Base-by-base conservation (phyloP, 805 yeast species). In the Yarrowia keelungensis region DNA sequence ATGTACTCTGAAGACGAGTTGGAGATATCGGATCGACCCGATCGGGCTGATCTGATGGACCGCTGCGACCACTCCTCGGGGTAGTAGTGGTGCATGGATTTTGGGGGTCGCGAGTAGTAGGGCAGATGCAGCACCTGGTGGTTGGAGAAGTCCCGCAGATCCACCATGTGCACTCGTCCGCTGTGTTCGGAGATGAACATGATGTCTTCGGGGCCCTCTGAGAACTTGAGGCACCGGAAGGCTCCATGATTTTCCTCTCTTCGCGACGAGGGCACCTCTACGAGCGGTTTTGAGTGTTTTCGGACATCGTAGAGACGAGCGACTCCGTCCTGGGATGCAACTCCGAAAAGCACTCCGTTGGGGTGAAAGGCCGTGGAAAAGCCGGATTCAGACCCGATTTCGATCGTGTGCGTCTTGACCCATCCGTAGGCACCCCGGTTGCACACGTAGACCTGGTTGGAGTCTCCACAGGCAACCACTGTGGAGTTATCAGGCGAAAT, bases 281-380 rank as follows among this genome's bases (percentile, higher is more conserved):
- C 69, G 47, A 79, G 70, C 15, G 81, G 80, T 35, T 56, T 35
- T 38, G 53, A n/a, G 67, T 86, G 76, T 70, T 87, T 88, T 71
- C 98, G 81, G 8, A 90, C 76, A 77, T 93, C 98, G 76, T 88
- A 93, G 9, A 93, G 79, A 71, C 87, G 81, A 70, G 94, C 87
- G 22, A 86, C 80, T 8, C 98, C 98, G 75, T 90, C 92, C 78
- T 93, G 97, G 76, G 92, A 92, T 32, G 92, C 88, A 0, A 90
- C 87, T 1, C 95, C 87, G 75, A 93, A 89, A 71, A 87, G 83
- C 66, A 82, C 73, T 22, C 94, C 97, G 54, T 91, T 87, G n/a
- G 88, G 84, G 70, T 89, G 88, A 79, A 88, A 92, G 38, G 89
- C 85, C 0, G 91, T 87, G 5, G 97, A 92, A 75, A 92, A 91